Evolutionary conservation across 306 rosid species (phyloP).

Genomic region (Quercus cerris): DNA sequence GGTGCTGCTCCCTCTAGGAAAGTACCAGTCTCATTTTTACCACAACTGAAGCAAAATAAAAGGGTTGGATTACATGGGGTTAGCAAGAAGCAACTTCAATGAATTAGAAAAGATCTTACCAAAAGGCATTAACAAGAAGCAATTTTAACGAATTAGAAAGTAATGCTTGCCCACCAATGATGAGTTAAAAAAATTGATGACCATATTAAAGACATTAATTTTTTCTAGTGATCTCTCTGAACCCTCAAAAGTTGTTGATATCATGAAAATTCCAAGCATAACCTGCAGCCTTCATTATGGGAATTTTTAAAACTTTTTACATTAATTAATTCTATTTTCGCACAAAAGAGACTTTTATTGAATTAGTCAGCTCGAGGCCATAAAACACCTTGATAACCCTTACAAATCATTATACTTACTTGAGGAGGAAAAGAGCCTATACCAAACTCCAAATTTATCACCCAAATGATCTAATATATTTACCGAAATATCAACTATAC

Average conservation of each 20-base stretch:
- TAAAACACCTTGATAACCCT: too few relatives aligned
- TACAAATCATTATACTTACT: too few relatives aligned
- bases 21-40: conserved; percentile 67
- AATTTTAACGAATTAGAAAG: conserved; percentile 6
- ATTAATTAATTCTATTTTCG: too few relatives aligned
- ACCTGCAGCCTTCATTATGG: conserved; percentile 9
- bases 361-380: too few relatives aligned
- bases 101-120: too few relatives aligned
- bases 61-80: not conserved
- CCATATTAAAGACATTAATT: conserved; percentile 2
- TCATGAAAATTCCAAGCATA: not conserved
- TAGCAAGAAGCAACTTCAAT: too few relatives aligned
- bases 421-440: too few relatives aligned
- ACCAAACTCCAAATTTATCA: too few relatives aligned
- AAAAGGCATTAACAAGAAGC: too few relatives aligned
- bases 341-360: too few relatives aligned
- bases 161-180: not conserved
- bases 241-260: not conserved
- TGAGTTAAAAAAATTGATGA: not conserved
- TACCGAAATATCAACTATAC: too few relatives aligned
- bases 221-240: not conserved
- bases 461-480: too few relatives aligned
- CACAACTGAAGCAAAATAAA: conserved; percentile 56
- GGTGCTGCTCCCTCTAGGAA: conserved; percentile 69
- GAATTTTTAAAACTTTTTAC: not conserved